A percentile compares a stretch with the other conserved stretches of the same genome.
These are phyloP conservation scores for Teratosphaeria zuluensis DNA, from an alignment of 2,329 filamentous ascomycete genomes.

Conservation along the genomic window DNA sequence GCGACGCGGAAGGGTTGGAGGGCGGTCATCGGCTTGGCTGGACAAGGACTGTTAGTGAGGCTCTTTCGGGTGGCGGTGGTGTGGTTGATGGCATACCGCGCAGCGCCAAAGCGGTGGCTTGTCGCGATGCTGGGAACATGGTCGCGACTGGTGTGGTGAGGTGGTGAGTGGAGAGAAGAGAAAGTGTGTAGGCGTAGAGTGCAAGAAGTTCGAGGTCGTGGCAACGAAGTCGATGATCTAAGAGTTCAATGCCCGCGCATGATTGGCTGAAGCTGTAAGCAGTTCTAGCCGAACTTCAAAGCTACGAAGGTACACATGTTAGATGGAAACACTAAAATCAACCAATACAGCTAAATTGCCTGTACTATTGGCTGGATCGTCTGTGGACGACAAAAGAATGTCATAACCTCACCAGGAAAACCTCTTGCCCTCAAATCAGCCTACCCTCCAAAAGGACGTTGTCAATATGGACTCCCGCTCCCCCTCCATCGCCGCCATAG, in stretches of 20 bases:
- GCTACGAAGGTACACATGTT: neutral
- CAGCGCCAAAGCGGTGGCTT: slow-evolving; percentile 44
- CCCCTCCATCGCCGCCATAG: slow-evolving; percentile 81
- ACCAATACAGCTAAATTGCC: too few species aligned
- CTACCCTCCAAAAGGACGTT: neutral
- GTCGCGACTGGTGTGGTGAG: slow-evolving; percentile 12
- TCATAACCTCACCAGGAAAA: neutral
- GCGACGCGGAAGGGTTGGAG: slow-evolving; percentile 53
- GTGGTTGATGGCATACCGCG: slow-evolving; percentile 35
- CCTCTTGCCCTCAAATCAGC: neutral
- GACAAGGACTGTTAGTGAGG: slow-evolving; percentile 14
- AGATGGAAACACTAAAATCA: too few species aligned
- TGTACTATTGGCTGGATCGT: neutral
- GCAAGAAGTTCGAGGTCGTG: neutral
- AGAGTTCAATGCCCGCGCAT: neutral
- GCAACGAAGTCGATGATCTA: neutral
- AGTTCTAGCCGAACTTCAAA: neutral
- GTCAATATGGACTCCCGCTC: slow-evolving; percentile 39
- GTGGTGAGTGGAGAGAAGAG: slow-evolving; percentile 11
- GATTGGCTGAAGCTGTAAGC: neutral
- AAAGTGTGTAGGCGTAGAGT: neutral
- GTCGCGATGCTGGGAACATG: slow-evolving; percentile 44
- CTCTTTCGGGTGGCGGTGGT: slow-evolving; percentile 1
- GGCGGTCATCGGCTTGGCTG: slow-evolving; percentile 57
- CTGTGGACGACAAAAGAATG: neutral